Conservation (phyloP, 352 stramenopile species). For the Hyphochytrium catenoides region DNA sequence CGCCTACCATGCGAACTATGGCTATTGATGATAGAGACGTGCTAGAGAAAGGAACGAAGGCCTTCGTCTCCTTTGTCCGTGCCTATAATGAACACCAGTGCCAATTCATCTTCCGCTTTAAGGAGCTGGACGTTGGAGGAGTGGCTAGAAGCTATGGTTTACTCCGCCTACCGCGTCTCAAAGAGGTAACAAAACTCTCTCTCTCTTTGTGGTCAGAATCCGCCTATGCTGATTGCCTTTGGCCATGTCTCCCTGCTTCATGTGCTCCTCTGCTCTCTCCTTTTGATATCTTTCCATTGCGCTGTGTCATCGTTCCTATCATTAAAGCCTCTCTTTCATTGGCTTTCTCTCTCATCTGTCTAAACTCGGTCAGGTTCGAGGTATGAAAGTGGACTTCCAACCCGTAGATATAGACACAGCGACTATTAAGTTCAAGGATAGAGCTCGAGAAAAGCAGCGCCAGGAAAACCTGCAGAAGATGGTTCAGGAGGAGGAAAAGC, state of each 20-base stretch:
- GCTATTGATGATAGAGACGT: slow-evolving; percentile 82
- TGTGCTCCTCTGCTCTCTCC: slow-evolving; percentile 29
- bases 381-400: slow-evolving; percentile 54
- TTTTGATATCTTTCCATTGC: slow-evolving; percentile 12
- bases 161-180: slow-evolving; percentile 57
- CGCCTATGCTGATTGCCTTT: slow-evolving; percentile 20
- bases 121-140: slow-evolving; percentile 80
- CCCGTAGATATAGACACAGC: slow-evolving; percentile 66
- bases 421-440: slow-evolving; percentile 84
- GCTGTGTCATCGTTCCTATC: too few relatives aligned
- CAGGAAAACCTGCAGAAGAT: slow-evolving; percentile 77
- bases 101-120: slow-evolving; percentile 95
- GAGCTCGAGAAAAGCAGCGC: slow-evolving; percentile 79
- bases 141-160: slow-evolving; percentile 63
- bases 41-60: slow-evolving; percentile 93
- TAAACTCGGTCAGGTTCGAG: too few relatives aligned
- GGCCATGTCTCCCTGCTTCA: slow-evolving; percentile 53
- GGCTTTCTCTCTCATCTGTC: too few relatives aligned
- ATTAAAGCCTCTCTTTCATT: too few relatives aligned
- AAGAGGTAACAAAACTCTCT: slow-evolving; percentile 40
- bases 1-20: slow-evolving; percentile 63
- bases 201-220: not conserved
- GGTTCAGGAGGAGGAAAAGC: slow-evolving; percentile 25
- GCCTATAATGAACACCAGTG: slow-evolving; percentile 98
- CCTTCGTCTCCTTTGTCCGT: slow-evolving; percentile 94